Evolutionary conservation across 805 yeast species (phyloP).

Genomic region (Candida succiphila): DNA sequence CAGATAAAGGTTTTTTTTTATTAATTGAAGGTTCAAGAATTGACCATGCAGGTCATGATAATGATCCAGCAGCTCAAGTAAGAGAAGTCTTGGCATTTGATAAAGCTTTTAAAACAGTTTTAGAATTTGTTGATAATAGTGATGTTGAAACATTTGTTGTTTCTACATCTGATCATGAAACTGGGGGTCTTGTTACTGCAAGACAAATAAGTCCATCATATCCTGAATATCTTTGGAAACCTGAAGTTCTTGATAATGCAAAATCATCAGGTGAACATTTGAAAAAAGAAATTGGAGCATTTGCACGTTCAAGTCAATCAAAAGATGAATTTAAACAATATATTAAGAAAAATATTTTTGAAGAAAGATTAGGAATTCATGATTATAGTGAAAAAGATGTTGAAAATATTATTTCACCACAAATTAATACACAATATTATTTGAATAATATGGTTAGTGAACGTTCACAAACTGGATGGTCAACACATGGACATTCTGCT

Average conservation of each 20-base stretch:
- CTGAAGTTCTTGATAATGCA: slow-evolving; percentile 61
- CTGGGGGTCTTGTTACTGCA: slow-evolving; percentile 89
- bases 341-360: slow-evolving; percentile 43
- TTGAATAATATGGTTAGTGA: slow-evolving; percentile 63
- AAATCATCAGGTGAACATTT: slow-evolving; percentile 72
- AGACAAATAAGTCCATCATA: slow-evolving; percentile 59
- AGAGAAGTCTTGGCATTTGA: slow-evolving; percentile 85
- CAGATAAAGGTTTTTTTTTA: slow-evolving; percentile 79
- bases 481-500: slow-evolving; percentile 93
- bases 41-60: slow-evolving; percentile 92
- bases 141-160: slow-evolving; percentile 72
- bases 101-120: slow-evolving; percentile 66
- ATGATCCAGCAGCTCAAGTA: slow-evolving; percentile 92
- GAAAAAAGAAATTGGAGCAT: slow-evolving; percentile 15
- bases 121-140: slow-evolving; percentile 54
- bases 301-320: background rate
- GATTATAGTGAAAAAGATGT: slow-evolving; percentile 51
- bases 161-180: slow-evolving; percentile 90
- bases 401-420: slow-evolving; percentile 25
- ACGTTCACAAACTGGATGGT: slow-evolving; percentile 93
- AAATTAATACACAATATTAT: slow-evolving; percentile 24
- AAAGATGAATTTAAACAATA: slow-evolving; percentile 27
- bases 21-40: slow-evolving; percentile 88
- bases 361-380: slow-evolving; percentile 54
- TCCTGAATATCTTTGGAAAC: slow-evolving; percentile 87